Evolutionary conservation across 2,329 filamentous ascomycete genomes (phyloP).

Genomic region (Epichloe gansuensis): DNA sequence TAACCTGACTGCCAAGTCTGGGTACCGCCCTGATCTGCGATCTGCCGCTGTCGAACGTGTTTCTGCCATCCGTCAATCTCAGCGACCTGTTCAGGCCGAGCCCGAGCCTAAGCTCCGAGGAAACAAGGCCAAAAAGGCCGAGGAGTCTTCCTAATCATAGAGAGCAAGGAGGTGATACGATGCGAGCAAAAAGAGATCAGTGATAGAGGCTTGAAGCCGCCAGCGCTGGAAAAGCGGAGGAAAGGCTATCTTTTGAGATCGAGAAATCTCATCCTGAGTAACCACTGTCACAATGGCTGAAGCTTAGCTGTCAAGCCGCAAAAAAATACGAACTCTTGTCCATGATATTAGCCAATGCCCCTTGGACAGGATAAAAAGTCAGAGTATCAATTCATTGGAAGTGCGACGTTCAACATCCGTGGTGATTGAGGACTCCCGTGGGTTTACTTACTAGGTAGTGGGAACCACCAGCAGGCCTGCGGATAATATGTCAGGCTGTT

Average conservation of each 20-base stretch:
- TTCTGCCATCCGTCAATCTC: conserved; percentile 68
- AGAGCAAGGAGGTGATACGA: not conserved
- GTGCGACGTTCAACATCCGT: not conserved
- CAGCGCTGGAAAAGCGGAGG: not conserved
- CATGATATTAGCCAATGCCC: not conserved
- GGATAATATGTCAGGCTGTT: no score
- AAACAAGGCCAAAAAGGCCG: conserved; percentile 64
- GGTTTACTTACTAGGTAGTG: no score
- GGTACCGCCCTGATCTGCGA: conserved; percentile 74
- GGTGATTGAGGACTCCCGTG: not conserved
- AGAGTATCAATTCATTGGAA: not conserved
- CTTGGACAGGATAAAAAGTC: not conserved
- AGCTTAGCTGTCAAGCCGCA: not conserved
- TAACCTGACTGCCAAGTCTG: conserved; percentile 66
- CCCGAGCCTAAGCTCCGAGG: conserved; percentile 67
- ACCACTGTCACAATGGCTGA: not conserved
- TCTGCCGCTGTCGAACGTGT: conserved; percentile 71
- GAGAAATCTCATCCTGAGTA: not conserved
- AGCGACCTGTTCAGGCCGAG: conserved; percentile 64
- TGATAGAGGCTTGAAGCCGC: not conserved
- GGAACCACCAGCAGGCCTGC: no score
- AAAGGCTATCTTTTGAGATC: not conserved
- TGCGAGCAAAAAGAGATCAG: not conserved
- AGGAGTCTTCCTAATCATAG: conserved; percentile 22
- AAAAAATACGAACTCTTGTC: not conserved